phyloP scores from a whole-genome alignment of 1,139 yeast species.

The Diutina siamensis region DNA sequence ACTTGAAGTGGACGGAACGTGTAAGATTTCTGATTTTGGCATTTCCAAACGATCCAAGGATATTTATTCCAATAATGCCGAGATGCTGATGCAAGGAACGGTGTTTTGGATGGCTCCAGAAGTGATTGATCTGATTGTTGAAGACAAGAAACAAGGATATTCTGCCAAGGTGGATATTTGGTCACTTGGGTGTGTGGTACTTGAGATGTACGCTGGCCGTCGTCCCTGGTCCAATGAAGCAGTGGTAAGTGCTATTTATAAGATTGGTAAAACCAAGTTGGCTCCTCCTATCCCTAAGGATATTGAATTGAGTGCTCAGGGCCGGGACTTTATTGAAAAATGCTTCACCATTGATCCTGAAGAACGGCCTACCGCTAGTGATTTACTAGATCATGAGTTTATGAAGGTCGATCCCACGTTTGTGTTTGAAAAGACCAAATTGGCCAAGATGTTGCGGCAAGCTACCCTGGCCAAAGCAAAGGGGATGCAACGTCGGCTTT shows the following conservation, averaged over 20 bases:
- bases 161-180: constrained; percentile 92
- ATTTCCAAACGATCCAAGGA: constrained; percentile 82
- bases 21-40: constrained; percentile 96
- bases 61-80: constrained; percentile 83
- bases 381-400: constrained; percentile 53
- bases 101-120: constrained; percentile 99
- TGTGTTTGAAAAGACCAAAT: constrained; percentile 49
- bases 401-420: constrained; percentile 36
- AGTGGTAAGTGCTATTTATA: constrained; percentile 66
- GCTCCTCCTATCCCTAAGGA: constrained; percentile 97
- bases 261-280: constrained; percentile 60
- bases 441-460: constrained; percentile 31
- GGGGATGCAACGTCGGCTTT: neutral
- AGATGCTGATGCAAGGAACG: constrained; percentile 92
- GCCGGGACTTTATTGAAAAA: constrained; percentile 56
- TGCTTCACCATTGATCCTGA: constrained; percentile 82
- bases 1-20: constrained; percentile 83
- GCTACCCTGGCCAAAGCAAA: neutral
- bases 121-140: constrained; percentile 71
- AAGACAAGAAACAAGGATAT: constrained; percentile 79
- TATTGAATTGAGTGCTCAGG: constrained; percentile 41
- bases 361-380: constrained; percentile 75
- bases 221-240: constrained; percentile 79
- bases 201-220: constrained; percentile 88
- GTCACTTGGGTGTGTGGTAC: constrained; percentile 91